Conservation (phyloP, 1,284 basidiomycete species). For the Pulveroboletus sp. region DNA sequence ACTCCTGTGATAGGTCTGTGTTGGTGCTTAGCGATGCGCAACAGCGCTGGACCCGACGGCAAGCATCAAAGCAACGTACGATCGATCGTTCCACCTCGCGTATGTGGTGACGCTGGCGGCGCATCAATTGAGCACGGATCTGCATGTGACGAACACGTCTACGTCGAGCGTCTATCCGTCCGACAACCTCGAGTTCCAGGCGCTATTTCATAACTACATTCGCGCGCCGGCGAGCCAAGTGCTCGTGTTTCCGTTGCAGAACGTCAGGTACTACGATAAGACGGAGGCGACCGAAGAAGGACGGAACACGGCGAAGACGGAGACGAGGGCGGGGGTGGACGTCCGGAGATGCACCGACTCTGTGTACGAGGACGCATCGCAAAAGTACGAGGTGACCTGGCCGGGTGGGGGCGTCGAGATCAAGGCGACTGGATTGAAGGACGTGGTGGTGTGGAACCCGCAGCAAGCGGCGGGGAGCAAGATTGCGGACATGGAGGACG, state of each 20-base stretch:
- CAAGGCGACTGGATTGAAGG: slow-evolving; percentile 63
- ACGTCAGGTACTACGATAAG: slow-evolving; percentile 76
- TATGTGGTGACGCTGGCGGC: slow-evolving; percentile 80
- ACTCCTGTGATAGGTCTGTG: neutral
- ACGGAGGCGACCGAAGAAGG: slow-evolving; percentile 58
- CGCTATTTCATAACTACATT: slow-evolving; percentile 85
- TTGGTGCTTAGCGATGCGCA: slow-evolving; percentile 3
- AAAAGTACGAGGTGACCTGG: slow-evolving; percentile 63
- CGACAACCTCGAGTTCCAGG: slow-evolving; percentile 75
- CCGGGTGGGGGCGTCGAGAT: slow-evolving; percentile 57
- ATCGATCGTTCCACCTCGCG: slow-evolving; percentile 63
- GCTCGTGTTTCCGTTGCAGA: slow-evolving; percentile 60
- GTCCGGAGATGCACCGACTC: slow-evolving; percentile 69
- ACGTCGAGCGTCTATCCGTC: slow-evolving; percentile 38
- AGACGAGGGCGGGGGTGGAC: slow-evolving; percentile 61
- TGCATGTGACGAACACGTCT: slow-evolving; percentile 76
- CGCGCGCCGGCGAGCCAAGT: slow-evolving; percentile 62
- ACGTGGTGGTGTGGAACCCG: slow-evolving; percentile 89
- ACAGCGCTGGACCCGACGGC: slow-evolving; percentile 64
- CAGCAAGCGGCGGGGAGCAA: slow-evolving; percentile 64
- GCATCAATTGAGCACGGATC: slow-evolving; percentile 74
- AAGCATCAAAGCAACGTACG: slow-evolving; percentile 58
- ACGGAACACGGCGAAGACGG: slow-evolving; percentile 54
- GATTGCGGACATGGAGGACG: slow-evolving; percentile 83
- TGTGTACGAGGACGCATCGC: slow-evolving; percentile 67